These are phyloP conservation scores for Atalantia buxifolia DNA, from an alignment of 345 rosid species.

Conservation along the genomic window DNA sequence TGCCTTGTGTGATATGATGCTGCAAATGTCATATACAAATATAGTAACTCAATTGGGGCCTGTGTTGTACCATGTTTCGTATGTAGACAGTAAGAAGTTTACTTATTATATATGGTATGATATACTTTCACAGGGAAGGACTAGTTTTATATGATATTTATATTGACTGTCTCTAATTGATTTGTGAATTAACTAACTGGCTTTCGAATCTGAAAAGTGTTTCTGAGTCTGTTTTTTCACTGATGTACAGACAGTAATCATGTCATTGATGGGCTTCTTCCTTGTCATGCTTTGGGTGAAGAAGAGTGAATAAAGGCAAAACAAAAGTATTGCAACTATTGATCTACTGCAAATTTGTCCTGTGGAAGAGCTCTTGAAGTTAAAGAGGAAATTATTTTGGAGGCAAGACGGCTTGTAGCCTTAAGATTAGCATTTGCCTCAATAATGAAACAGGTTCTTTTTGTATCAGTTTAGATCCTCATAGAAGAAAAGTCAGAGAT, in stretches of 20 bases:
- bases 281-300: constrained; percentile 85
- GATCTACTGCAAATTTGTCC: neutral
- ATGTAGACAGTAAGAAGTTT: neutral
- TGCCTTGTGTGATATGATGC: neutral
- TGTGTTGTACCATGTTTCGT: neutral
- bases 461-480: neutral
- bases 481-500: too few relatives aligned
- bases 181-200: neutral
- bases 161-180: neutral
- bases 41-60: neutral
- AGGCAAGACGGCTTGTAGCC: neutral
- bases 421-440: neutral
- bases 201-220: neutral
- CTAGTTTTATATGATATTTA: neutral
- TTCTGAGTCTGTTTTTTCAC: neutral
- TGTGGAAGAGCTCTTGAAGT: neutral
- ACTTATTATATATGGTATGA: neutral
- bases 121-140: neutral
- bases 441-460: neutral
- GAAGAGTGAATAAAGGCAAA: constrained; percentile 24
- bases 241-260: constrained; percentile 80
- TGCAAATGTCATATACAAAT: neutral
- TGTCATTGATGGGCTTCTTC: constrained; percentile 94
- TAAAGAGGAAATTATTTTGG: neutral
- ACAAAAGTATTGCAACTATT: neutral